Base-by-base conservation (phyloP, 225 moss, liverwort and hornwort genomes). In the Thuidium tamariscinum region DNA sequence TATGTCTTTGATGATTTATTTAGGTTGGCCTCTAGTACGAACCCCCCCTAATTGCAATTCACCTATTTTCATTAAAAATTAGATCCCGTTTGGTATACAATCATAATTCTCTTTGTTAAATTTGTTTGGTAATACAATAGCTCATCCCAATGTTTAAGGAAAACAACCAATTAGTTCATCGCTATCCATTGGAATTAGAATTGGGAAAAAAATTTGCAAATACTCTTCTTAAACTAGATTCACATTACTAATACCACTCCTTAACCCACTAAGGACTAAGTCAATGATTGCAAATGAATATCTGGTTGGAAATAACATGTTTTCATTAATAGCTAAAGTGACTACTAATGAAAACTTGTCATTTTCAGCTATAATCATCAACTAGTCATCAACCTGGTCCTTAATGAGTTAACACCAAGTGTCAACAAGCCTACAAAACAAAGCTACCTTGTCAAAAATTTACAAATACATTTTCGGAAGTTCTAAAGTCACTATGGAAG, bases 1-100 rank as follows among this genome's bases (percentile, higher is more conserved):
- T 73, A 32, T 1, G 4, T 17, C 3, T 49, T 73, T 32, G 32
- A n/a, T n/a, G 13, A n/a, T 74, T 74, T 14, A 2, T 14, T 8
- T n/a, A 12, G n/a, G 3, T n/a, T n/a, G 5, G 3, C 3, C 8
- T 51, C 5, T 3, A 74, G 7, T 51, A 52, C 0, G 0, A 8
- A 5, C 5, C 8, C 34, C 8, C 5, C 8, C 34, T 22, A 5
- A 51, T 52, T 52, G 15, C 52, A 52, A 8, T 52, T 75, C 8
- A 13, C 2, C 2, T 52, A 23, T n/a, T 23, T n/a, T 13, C 5
- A 34, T 52, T 23, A 22, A 52, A 5, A 75, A 23, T 52, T 3
- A 23, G 0, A n/a, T 7, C 1, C 18, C 18, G 34, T 21, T 44
- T 7, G 0, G 1, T 0, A 19, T 12, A 19, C 3, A 13, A 15